Base-by-base conservation (phyloP, 2,329 filamentous ascomycete genomes). In the Capronia americana region DNA sequence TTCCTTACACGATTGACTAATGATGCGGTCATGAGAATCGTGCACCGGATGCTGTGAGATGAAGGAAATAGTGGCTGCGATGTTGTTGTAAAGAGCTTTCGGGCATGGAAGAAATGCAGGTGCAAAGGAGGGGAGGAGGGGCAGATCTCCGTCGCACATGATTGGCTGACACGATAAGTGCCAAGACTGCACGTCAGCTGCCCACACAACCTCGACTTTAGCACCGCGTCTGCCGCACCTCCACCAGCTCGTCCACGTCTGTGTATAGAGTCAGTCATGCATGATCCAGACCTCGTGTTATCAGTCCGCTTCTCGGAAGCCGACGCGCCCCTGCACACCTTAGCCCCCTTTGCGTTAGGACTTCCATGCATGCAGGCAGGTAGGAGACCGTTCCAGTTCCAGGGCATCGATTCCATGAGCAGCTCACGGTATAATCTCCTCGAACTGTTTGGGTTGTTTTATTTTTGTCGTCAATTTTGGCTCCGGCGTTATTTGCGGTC, bases 321-420 rank as follows among this genome's bases (percentile, higher is more conserved):
- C 38, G 38, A 44, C 17, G 7, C 14, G 1, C 5, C 38, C 38
- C 2, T 44, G 17, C 38, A 8, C 17, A 44, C 14, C 38, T 8
- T 44, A 44, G 17, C 38, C 38, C 38, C 17, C 5, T 44, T 44
- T 44, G 12, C 38, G 38, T 44, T 44, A 20, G 38, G 17, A 44
- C 38, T 44, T 44, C 38, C 38, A 44, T 44, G 6, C 38, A 44
- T 4, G 17, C 38, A 11, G 28, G 17, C 38, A 11, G 28, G 28
- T 26, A 30, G 53, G 53, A 55, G 28, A 55, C 28, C 12, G 2
- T 55, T 55, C 24, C 53, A 55, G 28, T 55, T 55, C 53, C 53
- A 34, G 53, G 53, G 53, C 53, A 55, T 55, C 28, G 28, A 55
- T 30, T 55, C 53, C 53, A 55, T 55, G 53, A 55, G 24, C 53